Conservation (phyloP, 139 green algal species). For the Diplosphaera chodatii region DNA sequence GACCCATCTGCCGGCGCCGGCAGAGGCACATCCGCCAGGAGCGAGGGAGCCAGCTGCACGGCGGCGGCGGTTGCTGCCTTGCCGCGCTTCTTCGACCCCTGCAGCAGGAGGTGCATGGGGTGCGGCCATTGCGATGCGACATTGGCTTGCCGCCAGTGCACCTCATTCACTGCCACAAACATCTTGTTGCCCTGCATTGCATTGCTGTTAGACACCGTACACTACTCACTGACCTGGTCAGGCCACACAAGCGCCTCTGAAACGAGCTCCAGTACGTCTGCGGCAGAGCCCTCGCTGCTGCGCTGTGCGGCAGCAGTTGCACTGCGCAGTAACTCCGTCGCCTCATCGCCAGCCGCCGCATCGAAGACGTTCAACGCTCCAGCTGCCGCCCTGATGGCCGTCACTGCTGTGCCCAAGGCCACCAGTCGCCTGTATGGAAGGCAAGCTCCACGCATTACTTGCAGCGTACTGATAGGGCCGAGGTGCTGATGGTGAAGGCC, state of each 20-base stretch:
- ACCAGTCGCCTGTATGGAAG: background rate
- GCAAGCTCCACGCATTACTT: too few relatives aligned
- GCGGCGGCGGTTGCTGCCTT: background rate
- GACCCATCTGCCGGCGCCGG: background rate
- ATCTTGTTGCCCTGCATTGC: too few relatives aligned
- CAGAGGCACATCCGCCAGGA: background rate
- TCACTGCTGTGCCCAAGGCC: constrained; percentile 51
- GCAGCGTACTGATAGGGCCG: too few relatives aligned
- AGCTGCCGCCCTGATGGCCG: constrained; percentile 33
- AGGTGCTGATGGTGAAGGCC: too few relatives aligned
- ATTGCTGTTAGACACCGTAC: too few relatives aligned
- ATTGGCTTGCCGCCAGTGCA: too few relatives aligned
- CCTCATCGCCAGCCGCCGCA: background rate
- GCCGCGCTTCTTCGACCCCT: background rate
- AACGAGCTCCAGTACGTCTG: background rate
- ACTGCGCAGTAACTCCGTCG: background rate
- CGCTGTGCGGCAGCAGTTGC: background rate
- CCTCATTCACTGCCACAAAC: too few relatives aligned
- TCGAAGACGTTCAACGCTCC: constrained; percentile 35
- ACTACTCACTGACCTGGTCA: too few relatives aligned
- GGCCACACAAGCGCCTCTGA: background rate
- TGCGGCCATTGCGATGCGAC: too few relatives aligned
- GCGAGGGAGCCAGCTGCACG: background rate
- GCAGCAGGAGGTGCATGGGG: too few relatives aligned
- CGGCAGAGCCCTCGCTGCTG: background rate